Evolutionary conservation across 768 basidiomycete genomes (phyloP), one percentile per base, ranked within the genome.

Genomic region (Mycena latifolia): DNA sequence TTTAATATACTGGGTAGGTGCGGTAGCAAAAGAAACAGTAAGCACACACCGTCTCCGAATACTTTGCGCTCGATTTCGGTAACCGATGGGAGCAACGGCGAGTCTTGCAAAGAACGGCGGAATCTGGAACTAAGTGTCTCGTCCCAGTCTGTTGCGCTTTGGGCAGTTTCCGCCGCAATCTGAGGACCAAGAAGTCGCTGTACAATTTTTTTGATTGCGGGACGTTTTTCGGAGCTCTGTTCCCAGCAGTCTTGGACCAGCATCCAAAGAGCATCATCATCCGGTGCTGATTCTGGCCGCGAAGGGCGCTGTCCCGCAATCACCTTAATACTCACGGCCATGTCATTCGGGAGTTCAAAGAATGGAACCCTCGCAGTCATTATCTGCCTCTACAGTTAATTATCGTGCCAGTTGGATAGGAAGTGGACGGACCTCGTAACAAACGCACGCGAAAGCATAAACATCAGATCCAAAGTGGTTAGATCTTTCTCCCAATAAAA

Each of bases 381-480:
- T 2, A 69, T 69, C 68, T 69, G n/a, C 11, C 4, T 14, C 27
- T 11, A 37, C n/a, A n/a, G n/a, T n/a, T 43, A 35, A n/a, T 3
- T 10, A 29, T 61, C 11, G 7, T 18, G 0, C 20, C 3, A 5
- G 18, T 4, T 39, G 39, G 22, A 17, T 6, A 8, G n/a, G 17
- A 31, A 15, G 20, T 7, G 27, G 18, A n/a, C 47, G 15, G 24
- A 65, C 67, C 67, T 69, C 63, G 37, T 69, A 69, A 35, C 67
- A 63, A 18, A 60, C 67, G 29, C 57, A 60, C 3, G 59, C 67
- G 50, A 56, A 69, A 7, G 67, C 67, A 20, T 65, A 69, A 5
- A 69, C 53, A 22, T 69, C 67, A 3, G 67, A 69, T 8, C n/a
- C 47, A 22, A 37, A 61, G 22, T 61, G 46, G 31, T 22, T 54